These are phyloP conservation scores for Xylogone sp. DNA, from an alignment of 2,329 filamentous ascomycete genomes.

Conservation along the genomic window DNA sequence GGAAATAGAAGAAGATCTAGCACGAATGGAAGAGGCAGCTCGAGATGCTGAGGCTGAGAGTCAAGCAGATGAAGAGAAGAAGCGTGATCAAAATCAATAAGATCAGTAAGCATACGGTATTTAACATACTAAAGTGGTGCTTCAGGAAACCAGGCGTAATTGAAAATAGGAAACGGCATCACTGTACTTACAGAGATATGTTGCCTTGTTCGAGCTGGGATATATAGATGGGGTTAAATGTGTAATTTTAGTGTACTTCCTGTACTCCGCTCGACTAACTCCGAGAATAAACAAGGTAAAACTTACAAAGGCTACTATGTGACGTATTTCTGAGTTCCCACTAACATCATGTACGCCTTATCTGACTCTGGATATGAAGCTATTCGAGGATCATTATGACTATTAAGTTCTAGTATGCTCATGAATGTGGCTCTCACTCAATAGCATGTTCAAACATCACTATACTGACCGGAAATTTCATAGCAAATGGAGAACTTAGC, in stretches of 20 bases:
- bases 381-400: no score
- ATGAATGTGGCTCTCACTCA: no score
- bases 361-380: no score
- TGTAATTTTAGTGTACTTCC: no score
- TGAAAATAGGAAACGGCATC: slow-evolving; percentile 6
- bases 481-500: no score
- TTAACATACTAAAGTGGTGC: slow-evolving; percentile 6
- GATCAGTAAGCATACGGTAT: not conserved
- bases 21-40: slow-evolving; percentile 13
- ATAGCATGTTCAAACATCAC: no score
- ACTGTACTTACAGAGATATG: slow-evolving; percentile 4
- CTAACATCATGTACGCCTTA: no score
- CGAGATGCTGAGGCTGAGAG: slow-evolving; percentile 13
- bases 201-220: not conserved
- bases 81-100: not conserved
- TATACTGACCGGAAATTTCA: no score
- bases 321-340: no score
- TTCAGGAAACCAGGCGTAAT: slow-evolving; percentile 11
- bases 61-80: slow-evolving; percentile 10
- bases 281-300: not conserved
- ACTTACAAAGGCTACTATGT: no score
- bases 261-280: slow-evolving; percentile 17
- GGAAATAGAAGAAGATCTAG: slow-evolving; percentile 21
- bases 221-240: not conserved
- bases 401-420: no score